Evolutionary conservation across 148 eudicot genomes (phyloP).

Genomic region (Spergularia bocconei): DNA sequence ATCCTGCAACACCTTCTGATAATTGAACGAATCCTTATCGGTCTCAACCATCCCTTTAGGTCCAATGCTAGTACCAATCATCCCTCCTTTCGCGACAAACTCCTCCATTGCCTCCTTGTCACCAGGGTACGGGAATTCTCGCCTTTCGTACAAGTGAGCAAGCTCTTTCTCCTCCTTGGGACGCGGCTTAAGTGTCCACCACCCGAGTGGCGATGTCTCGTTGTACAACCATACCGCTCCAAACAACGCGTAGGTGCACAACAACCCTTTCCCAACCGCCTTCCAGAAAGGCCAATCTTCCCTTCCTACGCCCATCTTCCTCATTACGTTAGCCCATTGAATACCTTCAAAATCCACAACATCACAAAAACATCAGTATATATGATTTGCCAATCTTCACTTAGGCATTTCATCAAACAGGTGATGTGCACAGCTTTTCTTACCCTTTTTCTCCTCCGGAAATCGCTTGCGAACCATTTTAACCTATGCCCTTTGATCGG

Average conservation of each 20-base stretch:
- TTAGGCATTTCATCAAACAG: conserved; percentile 47
- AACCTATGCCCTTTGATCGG: not conserved
- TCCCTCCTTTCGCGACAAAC: conserved; percentile 79
- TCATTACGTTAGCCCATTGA: conserved; percentile 39
- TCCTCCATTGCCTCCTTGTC: conserved; percentile 92
- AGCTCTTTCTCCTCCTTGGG: conserved; percentile 91
- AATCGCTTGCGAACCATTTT: conserved; percentile 62
- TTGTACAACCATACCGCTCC: conserved; percentile 80
- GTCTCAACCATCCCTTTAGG: conserved; percentile 72
- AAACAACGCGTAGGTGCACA: conserved; percentile 71
- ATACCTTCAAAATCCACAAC: conserved; percentile 26
- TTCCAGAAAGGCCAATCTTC: conserved; percentile 84
- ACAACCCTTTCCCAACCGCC: conserved; percentile 72
- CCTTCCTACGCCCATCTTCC: conserved; percentile 71
- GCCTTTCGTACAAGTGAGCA: conserved; percentile 76
- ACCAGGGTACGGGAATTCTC: conserved; percentile 85
- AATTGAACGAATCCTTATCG: conserved; percentile 62
- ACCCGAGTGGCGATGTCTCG: conserved; percentile 88
- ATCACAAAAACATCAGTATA: not conserved
- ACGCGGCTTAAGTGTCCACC: conserved; percentile 88
- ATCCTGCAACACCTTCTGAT: conserved; percentile 84
- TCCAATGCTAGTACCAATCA: conserved; percentile 90
- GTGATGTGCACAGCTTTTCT: conserved; percentile 24
- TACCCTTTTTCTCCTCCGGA: conserved; percentile 41
- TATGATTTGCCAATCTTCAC: not conserved